Evolutionary conservation across 163 green algal genomes (phyloP), one percentile per base, ranked within the genome.

Genomic region (Trebouxiophyceae sp.): DNA sequence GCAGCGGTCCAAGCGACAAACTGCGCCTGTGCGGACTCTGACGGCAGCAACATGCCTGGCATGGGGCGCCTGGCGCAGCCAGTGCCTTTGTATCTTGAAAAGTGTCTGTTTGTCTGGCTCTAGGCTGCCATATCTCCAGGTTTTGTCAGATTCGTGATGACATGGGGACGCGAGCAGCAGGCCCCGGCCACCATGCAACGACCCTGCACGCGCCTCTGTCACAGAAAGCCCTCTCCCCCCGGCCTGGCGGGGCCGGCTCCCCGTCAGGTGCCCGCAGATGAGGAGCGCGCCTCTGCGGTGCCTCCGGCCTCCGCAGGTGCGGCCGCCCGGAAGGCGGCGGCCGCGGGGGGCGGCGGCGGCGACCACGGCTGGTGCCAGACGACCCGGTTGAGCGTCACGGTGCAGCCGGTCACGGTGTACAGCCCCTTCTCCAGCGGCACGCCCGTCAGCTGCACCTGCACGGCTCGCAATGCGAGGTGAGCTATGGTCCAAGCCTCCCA

Each of bases 361-460:
- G 45, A 65, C 77, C 77, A 84, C 22, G 57, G 60, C 56, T 80
- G 71, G 50, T 66, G 65, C 80, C 80, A 86, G 30, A 63, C 72
- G 5, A 85, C 71, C 8, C 69, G 54, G 22, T 68, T 24, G 22
- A 34, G 44, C n/a, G 55, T 73, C 28, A 72, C 57, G 27, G 58
- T 61, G 74, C 80, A 86, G 3, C 80, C 80, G 3, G 54, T 75
- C 6, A 86, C 57, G 7, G 66, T 46, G 29, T 76, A 73, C 61
- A 80, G 60, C 24, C 80, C 80, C 45, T 68, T 72, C 16, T 61
- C 55, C 60, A 81, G 45, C 7, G 80, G 77, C 3, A 66, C 77
- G 5, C 77, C 80, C 32, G 76, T 68, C 66, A 86, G 67, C 2
- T 45, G 27, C 56, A 77, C 71, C 69, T 70, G 62, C 32, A 47